Base-by-base conservation (phyloP, 1,139 yeast species). In the Geotrichum klebahnii region DNA sequence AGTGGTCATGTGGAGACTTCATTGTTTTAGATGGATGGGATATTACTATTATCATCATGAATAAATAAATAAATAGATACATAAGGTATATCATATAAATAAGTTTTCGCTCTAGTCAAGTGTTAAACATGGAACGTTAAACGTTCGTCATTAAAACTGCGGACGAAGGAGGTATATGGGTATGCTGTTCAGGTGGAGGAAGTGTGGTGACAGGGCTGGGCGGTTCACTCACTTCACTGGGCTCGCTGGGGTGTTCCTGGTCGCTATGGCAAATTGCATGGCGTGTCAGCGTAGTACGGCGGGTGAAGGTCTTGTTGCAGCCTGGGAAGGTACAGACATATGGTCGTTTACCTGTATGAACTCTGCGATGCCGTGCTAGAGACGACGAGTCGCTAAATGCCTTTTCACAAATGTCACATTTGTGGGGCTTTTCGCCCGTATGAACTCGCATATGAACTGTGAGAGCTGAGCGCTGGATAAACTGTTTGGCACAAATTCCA, bases 401-500 rank as follows among this genome's bases (percentile, higher is more conserved):
- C 46, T 70, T 66, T 35, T 56, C 58, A 49, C 73, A 69, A 5
- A 61, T 59, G 20, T 61, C 65, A 53, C 73, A 69, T 40, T 61
- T 61, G 53, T 68, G 71, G 0, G 73, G 73, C 58, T 92, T 78
- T 60, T 88, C 96, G 19, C 97, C 97, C 0, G 95, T 86, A 65
- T 87, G 96, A 20, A 86, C 87, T 53, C 95, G 71, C 55, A 79
- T 67, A 63, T 83, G 90, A 57, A 88, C 76, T 9, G 89, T 82
- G 53, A 83, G 68, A 59, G 84, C 89, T 58, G 84, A 87, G 42
- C 82, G 75, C 57, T 89, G 75, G 57, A 82, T 77, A 61, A 84
- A 84, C 59, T 80, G 72, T 66, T 84, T 84, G 38, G 76, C 67
- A 65, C 69, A 66, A 24, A 61, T 55, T 8, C 59, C 59, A 50